Evolutionary conservation across 2,329 filamentous ascomycete species (phyloP), one percentile per base, ranked within the genome.

Genomic region (Fusarium floridanum): DNA sequence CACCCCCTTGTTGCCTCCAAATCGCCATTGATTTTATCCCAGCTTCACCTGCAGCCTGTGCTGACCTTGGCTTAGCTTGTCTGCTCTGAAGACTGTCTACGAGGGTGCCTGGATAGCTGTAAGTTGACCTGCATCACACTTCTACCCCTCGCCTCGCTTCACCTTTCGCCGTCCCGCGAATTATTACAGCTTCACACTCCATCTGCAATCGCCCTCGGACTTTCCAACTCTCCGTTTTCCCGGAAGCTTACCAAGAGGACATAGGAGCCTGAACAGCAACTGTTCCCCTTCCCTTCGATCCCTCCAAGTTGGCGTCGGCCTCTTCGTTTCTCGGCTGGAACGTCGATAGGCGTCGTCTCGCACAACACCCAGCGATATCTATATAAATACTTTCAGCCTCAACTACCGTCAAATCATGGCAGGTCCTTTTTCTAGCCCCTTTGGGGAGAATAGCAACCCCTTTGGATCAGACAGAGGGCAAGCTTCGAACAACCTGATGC

Each of bases 341-440:
- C 87, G 87, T 80, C 90, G 93, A 86, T 90, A 90, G 80, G 84
- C 86, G 59, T 65, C 60, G 41, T 71, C 66, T 65, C 55, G 61
- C 64, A 67, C 70, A 57, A 48, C 48, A 41, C 29, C 43, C 22
- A 36, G 66, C 66, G 56, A 73, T 37, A 74, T 36, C 67, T 61
- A 53, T 27, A 48, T 22, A 60, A 43, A 56, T 24, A 37, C 59
- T 14, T 22, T 62, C 22, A 32, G 34, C 41, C 50, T 27, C 34
- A 45, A 50, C 32, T 27, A 66, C 43, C 75, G 24, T 60, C 66
- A 80, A 83, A 83, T 76, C 76, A 95, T 95, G 93, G 91, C 94
- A 76, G 91, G 91, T 82, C 91, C 89, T 79, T 97, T 97, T 84
- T 93, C 93, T 68, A 95, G 94, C 83, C 90, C 91, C 59, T 91